Evolutionary conservation across 2,329 filamentous ascomycete species (phyloP), one percentile per base, ranked within the genome.

Genomic region (Chalaropsis ovoidea): DNA sequence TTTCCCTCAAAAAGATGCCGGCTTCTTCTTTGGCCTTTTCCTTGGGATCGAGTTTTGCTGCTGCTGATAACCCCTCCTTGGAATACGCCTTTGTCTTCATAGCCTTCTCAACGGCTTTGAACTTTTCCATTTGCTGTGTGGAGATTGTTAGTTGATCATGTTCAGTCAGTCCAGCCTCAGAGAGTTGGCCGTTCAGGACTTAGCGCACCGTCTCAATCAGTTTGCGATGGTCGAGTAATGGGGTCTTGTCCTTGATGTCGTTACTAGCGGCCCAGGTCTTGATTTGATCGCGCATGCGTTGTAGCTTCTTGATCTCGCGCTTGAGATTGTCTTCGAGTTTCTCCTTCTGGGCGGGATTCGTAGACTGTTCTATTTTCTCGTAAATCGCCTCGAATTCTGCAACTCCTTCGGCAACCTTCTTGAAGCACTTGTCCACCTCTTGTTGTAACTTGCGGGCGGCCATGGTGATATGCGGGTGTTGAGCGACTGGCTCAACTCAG

Each of bases 31-130:
- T 95, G 74, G 95, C 93, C 75, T 95, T 90, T 76, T 97, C 94
- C 75, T 92, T 95, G n/a, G 94, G 94, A 77, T 99, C 94, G 69
- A 97, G 82, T 76, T 95, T 95, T 62, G 90, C 87, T 31, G 91
- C 90, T 63, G 93, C 89, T 69, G 90, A 94, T 70, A 99, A 79
- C 56, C 94, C 94, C 77, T 97, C 94, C 80, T 99, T 97, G 69
- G 94, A 97, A 78, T 96, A 99, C 68, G 94, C 94, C 77, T 99
- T 99, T 66, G 94, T 99, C 81, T 99, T 99, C 94, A 99, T 97
- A 73, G 96, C 94, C 81, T 99, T 99, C 77, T 99, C 94, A 64
- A 99, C 94, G n/a, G 92, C 93, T 80, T 99, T 99, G 84, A 99
- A 99, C 73, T 90, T 91, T 78, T 99, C 94, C 94, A 99, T 99